Conservation (phyloP, 192 early-diverging fungal genomes). For the Jimgerdemannia lactiflua region DNA sequence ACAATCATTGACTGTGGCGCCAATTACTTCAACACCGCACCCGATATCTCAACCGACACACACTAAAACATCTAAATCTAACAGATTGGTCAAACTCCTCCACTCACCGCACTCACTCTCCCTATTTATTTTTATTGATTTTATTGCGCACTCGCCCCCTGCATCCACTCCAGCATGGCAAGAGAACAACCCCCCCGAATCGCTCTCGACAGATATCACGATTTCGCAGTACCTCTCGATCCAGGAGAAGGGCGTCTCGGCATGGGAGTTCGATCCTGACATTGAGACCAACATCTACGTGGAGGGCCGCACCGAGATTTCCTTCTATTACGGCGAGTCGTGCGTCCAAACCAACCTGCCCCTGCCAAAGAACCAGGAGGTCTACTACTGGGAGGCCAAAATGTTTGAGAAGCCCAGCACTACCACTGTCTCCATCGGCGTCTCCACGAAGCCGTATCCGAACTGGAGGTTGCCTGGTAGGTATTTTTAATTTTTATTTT, state of each 20-base stretch:
- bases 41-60: background rate
- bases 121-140: no score
- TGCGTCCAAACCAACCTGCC: slow-evolving; percentile 81
- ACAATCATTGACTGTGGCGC: no score
- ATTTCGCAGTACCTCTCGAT: slow-evolving; percentile 71
- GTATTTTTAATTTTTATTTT: slow-evolving; percentile 5
- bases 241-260: slow-evolving; percentile 79
- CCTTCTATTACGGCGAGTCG: slow-evolving; percentile 68
- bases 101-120: no score
- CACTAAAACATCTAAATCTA: background rate
- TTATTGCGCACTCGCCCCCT: background rate
- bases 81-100: no score
- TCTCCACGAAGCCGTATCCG: slow-evolving; percentile 48
- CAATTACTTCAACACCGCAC: no score
- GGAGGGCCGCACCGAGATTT: slow-evolving; percentile 68
- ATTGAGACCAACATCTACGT: slow-evolving; percentile 58
- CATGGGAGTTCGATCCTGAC: slow-evolving; percentile 79
- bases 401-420: slow-evolving; percentile 29
- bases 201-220: slow-evolving; percentile 74
- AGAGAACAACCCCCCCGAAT: slow-evolving; percentile 67
- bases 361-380: slow-evolving; percentile 72
- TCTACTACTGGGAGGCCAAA: slow-evolving; percentile 78
- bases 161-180: slow-evolving; percentile 54
- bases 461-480: slow-evolving; percentile 42
- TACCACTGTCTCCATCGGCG: slow-evolving; percentile 46